These are phyloP conservation scores for Cryptococcus depauperatus DNA, from an alignment of 1,284 basidiomycete genomes.

Conservation along the genomic window DNA sequence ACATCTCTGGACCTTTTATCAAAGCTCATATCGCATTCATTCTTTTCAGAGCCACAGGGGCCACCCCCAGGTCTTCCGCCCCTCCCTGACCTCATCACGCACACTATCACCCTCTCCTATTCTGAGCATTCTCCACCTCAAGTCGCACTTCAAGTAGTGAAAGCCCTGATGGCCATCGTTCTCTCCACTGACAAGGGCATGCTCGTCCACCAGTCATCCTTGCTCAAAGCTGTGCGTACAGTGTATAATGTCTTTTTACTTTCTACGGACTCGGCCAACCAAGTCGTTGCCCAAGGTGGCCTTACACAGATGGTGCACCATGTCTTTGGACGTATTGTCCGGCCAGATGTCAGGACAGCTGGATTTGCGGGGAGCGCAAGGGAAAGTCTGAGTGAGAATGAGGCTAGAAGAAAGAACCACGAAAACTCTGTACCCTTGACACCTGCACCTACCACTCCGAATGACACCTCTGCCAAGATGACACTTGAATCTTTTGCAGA, in stretches of 20 bases:
- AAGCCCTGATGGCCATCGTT: constrained; percentile 79
- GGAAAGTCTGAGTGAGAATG: constrained; percentile 25
- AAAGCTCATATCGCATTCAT: constrained; percentile 91
- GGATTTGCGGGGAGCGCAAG: constrained; percentile 14
- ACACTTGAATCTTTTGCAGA: constrained; percentile 35
- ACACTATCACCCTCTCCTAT: constrained; percentile 89
- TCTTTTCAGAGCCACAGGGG: constrained; percentile 59
- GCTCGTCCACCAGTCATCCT: constrained; percentile 83
- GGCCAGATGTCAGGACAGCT: constrained; percentile 24
- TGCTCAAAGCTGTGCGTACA: constrained; percentile 88
- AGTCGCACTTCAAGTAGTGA: constrained; percentile 90
- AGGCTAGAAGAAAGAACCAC: constrained; percentile 21
- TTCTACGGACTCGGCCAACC: constrained; percentile 79
- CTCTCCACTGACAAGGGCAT: constrained; percentile 64
- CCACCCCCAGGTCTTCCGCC: constrained; percentile 52
- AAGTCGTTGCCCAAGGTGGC: constrained; percentile 92
- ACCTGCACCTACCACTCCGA: constrained; percentile 10
- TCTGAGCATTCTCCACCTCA: constrained; percentile 75
- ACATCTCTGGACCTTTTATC: constrained; percentile 91
- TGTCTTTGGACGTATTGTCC: constrained; percentile 64
- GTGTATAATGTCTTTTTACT: constrained; percentile 95
- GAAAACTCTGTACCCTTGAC: constrained; percentile 5
- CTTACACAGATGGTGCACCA: constrained; percentile 96
- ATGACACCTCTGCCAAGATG: constrained; percentile 15
- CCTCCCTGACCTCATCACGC: constrained; percentile 84